phyloP scores from a whole-genome alignment of 352 stramenopile genomes.

The Phytophthora sojae region DNA sequence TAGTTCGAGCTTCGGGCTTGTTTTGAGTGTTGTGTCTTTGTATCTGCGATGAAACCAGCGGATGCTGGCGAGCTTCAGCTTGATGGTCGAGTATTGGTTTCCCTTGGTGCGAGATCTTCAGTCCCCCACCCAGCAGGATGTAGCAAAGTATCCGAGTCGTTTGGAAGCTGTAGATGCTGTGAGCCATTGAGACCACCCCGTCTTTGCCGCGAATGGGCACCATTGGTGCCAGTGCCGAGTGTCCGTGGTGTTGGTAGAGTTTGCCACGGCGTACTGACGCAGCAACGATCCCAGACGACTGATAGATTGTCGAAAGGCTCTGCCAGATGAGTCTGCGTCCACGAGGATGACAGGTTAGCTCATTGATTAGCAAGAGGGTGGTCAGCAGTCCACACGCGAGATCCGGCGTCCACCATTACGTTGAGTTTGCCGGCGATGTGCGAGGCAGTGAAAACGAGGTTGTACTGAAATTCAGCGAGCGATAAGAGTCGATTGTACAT shows the following conservation, averaged over 20 bases:
- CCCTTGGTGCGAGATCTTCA: background rate
- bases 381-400: slow-evolving; percentile 13
- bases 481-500: slow-evolving; percentile 23
- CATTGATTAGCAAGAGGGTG: slow-evolving; percentile 5
- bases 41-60: slow-evolving; percentile 11
- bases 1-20: slow-evolving; percentile 2
- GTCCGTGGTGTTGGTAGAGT: slow-evolving; percentile 23
- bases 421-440: slow-evolving; percentile 32
- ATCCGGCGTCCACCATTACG: slow-evolving; percentile 22
- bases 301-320: slow-evolving; percentile 29
- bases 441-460: slow-evolving; percentile 14
- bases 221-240: slow-evolving; percentile 21
- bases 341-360: slow-evolving; percentile 18
- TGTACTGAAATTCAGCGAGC: slow-evolving; percentile 30
- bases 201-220: slow-evolving; percentile 13
- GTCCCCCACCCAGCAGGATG: background rate
- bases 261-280: slow-evolving; percentile 7
- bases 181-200: slow-evolving; percentile 23
- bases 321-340: slow-evolving; percentile 13
- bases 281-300: slow-evolving; percentile 20
- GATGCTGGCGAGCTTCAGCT: slow-evolving; percentile 3
- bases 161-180: background rate
- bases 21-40: background rate
- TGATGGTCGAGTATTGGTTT: slow-evolving; percentile 11
- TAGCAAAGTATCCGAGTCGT: background rate